These are phyloP conservation scores for Dysphania ambrosioides DNA, from an alignment of 148 eudicot species.

Conservation along the genomic window DNA sequence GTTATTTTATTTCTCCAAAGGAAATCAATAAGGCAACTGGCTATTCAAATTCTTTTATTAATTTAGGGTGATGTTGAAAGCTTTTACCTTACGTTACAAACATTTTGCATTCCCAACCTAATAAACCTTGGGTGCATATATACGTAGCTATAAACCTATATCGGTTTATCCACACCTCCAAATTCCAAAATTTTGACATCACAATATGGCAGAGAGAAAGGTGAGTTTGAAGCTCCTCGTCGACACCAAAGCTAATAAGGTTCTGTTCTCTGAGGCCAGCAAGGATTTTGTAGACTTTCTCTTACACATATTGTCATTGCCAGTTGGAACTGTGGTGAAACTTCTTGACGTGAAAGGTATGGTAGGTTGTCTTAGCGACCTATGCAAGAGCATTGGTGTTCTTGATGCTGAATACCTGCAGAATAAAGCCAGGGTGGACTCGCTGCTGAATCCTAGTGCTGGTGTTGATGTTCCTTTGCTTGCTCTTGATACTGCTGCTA, in stretches of 20 bases:
- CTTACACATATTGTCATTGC: slow-evolving; percentile 26
- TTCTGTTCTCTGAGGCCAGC: too few relatives aligned
- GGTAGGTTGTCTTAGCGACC: slow-evolving; percentile 18
- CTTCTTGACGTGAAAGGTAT: slow-evolving; percentile 20
- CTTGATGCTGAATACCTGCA: background rate
- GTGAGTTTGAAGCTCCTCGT: slow-evolving; percentile 23
- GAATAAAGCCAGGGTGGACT: background rate
- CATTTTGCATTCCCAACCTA: too few relatives aligned
- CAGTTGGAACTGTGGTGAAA: slow-evolving; percentile 18
- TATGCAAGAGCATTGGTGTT: slow-evolving; percentile 24
- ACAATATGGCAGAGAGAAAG: too few relatives aligned
- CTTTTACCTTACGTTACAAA: too few relatives aligned
- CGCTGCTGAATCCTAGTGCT: background rate
- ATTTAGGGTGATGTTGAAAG: too few relatives aligned
- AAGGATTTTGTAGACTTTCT: slow-evolving; percentile 32
- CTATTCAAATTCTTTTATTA: too few relatives aligned
- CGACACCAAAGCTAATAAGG: slow-evolving; percentile 13
- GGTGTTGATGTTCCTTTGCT: slow-evolving; percentile 11
- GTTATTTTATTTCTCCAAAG: too few relatives aligned
- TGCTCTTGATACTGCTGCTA: background rate
- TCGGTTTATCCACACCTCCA: too few relatives aligned
- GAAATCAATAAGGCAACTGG: too few relatives aligned
- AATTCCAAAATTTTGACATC: too few relatives aligned
- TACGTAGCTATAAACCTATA: too few relatives aligned
- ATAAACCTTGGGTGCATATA: too few relatives aligned